These are phyloP conservation scores for Coniochaeta prunicola DNA, from an alignment of 2,329 filamentous ascomycete genomes.

Conservation along the genomic window DNA sequence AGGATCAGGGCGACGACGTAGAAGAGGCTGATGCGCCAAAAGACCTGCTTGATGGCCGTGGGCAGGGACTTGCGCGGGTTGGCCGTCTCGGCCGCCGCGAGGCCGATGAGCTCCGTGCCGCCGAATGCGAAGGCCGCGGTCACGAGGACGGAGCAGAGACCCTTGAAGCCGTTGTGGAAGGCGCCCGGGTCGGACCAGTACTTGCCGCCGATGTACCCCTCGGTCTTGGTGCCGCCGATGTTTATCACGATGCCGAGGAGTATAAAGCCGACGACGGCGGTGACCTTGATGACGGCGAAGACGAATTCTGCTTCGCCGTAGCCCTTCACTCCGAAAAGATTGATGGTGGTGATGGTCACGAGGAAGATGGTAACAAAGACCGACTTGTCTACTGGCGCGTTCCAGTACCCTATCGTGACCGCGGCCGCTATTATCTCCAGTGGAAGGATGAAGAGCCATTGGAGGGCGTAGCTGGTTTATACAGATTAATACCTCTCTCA, in stretches of 20 bases:
- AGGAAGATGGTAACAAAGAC: slow-evolving; percentile 83
- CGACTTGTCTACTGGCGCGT: slow-evolving; percentile 53
- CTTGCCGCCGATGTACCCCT: slow-evolving; percentile 71
- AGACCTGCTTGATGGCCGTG: slow-evolving; percentile 85
- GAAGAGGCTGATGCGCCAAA: slow-evolving; percentile 89
- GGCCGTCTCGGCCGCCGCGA: slow-evolving; percentile 71
- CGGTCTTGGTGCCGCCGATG: slow-evolving; percentile 66
- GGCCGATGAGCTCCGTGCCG: slow-evolving; percentile 68
- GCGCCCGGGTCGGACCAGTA: slow-evolving; percentile 79
- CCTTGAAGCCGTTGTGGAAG: slow-evolving; percentile 77
- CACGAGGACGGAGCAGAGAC: slow-evolving; percentile 71
- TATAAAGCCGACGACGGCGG: slow-evolving; percentile 85
- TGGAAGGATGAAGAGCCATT: slow-evolving; percentile 79
- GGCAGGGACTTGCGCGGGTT: slow-evolving; percentile 77
- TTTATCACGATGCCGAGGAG: slow-evolving; percentile 82
- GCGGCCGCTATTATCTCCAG: slow-evolving; percentile 83
- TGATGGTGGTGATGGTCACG: slow-evolving; percentile 67
- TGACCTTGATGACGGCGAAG: slow-evolving; percentile 79
- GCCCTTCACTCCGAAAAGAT: slow-evolving; percentile 79
- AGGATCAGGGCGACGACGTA: slow-evolving; percentile 78
- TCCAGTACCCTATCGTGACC: slow-evolving; percentile 80
- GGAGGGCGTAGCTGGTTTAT: slow-evolving; percentile 66
- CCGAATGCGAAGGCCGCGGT: slow-evolving; percentile 71
- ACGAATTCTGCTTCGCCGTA: slow-evolving; percentile 89
- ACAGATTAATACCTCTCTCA: slow-evolving; percentile 4